Percentiles rank a stretch among this genome's conserved stretches.
Conservation (phyloP, 2,329 filamentous ascomycete genomes). For the Xylaria sp. region DNA sequence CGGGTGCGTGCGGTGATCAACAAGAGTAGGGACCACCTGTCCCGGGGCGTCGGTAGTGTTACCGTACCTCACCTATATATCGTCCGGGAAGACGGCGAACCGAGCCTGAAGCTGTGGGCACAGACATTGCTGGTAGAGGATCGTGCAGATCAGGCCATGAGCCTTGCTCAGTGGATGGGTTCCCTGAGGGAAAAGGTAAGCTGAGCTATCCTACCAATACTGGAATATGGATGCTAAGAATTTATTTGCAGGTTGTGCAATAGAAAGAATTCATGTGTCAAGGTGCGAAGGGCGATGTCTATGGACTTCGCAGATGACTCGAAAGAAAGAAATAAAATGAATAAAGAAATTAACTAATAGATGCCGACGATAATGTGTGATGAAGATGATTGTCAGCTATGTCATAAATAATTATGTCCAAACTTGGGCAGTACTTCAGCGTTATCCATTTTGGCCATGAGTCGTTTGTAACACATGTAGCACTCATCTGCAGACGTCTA, state of each 20-base stretch:
- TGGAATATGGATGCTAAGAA: conserved; percentile 27
- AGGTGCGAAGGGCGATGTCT: conserved; percentile 3
- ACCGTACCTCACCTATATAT: conserved; percentile 92
- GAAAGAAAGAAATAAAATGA: conserved; percentile 27
- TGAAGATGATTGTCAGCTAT: conserved; percentile 14
- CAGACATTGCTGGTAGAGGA: conserved; percentile 96
- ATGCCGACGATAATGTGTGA: conserved; percentile 26
- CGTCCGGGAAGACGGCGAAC: conserved; percentile 94
- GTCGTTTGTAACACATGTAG: not conserved
- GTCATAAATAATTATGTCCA: conserved; percentile 10
- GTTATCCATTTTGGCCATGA: not conserved
- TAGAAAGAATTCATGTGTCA: conserved; percentile 18
- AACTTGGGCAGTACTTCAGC: not conserved
- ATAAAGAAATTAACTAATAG: conserved; percentile 30
- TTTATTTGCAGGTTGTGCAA: conserved; percentile 38
- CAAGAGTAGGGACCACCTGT: conserved; percentile 89
- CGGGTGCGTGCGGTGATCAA: conserved; percentile 87
- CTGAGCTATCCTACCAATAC: conserved; percentile 36
- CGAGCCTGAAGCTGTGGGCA: conserved; percentile 93
- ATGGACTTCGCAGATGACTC: not conserved
- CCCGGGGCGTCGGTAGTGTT: conserved; percentile 91
- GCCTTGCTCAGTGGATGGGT: conserved; percentile 92
- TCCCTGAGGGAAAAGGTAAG: conserved; percentile 91
- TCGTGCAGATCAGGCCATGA: conserved; percentile 91
- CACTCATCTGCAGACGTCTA: conserved; percentile 3